phyloP scores from a whole-genome alignment of 2,329 filamentous ascomycete species.

The Amauroascus niger region DNA sequence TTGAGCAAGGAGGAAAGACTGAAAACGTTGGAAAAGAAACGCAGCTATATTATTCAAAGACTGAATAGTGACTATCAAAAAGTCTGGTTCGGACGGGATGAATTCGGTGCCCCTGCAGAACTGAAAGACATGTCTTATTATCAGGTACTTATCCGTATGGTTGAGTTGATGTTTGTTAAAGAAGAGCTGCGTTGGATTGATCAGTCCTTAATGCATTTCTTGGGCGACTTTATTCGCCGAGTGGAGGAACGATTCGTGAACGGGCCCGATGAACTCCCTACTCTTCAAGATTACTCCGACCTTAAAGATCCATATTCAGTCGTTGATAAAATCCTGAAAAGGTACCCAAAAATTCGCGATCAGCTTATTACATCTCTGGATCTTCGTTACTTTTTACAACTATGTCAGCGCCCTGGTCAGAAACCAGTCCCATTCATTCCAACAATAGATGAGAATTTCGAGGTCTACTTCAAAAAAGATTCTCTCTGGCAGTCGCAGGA shows the following conservation, averaged over 20 bases:
- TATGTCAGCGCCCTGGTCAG: conserved; percentile 83
- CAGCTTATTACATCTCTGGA: conserved; percentile 98
- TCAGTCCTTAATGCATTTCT: conserved; percentile 66
- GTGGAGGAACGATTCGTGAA: conserved; percentile 83
- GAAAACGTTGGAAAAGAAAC: conserved; percentile 60
- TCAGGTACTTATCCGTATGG: conserved; percentile 75
- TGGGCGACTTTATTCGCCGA: conserved; percentile 90
- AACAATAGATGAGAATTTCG: conserved; percentile 89
- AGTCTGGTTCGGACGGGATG: conserved; percentile 97
- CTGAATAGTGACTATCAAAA: conserved; percentile 95
- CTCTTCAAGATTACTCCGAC: too few relatives aligned
- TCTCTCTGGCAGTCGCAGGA: conserved; percentile 99
- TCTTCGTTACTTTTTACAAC: conserved; percentile 88
- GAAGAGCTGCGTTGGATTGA: conserved; percentile 90
- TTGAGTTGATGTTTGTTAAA: conserved; percentile 83
- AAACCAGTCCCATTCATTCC: conserved; percentile 97
- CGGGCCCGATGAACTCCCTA: conserved; percentile 36
- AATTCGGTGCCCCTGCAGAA: conserved; percentile 68
- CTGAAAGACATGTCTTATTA: conserved; percentile 60
- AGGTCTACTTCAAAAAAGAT: conserved; percentile 99
- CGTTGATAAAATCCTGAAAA: too few relatives aligned
- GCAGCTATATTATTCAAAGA: conserved; percentile 92
- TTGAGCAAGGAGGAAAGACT: conserved; percentile 83
- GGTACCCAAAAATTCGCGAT: conserved; percentile 74
- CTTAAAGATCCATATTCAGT: too few relatives aligned